phyloP scores from a whole-genome alignment of 768 basidiomycete genomes.

The Nidula microcarpa region DNA sequence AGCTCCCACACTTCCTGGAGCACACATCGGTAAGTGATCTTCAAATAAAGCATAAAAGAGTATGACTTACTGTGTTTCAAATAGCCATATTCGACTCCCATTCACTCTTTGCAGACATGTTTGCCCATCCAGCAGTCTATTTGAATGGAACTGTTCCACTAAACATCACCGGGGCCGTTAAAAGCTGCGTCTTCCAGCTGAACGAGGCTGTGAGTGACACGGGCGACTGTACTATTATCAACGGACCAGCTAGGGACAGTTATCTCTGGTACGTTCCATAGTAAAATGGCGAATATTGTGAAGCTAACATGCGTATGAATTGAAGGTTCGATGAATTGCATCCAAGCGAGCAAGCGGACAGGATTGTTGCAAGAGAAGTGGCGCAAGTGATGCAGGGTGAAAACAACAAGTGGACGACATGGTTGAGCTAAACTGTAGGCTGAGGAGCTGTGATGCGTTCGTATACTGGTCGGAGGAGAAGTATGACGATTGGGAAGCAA shows the following conservation, averaged over 20 bases:
- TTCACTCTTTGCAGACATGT: constrained; percentile 58
- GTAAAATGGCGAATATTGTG: not conserved
- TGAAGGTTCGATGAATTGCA: constrained; percentile 57
- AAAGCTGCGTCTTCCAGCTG: constrained; percentile 23
- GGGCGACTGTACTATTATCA: constrained; percentile 28
- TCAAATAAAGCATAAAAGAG: not conserved
- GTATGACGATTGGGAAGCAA: too few relatives aligned
- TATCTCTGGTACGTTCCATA: constrained; percentile 48
- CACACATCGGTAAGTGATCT: constrained; percentile 50
- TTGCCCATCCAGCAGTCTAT: constrained; percentile 44
- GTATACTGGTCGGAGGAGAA: not conserved
- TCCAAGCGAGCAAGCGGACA: constrained; percentile 55
- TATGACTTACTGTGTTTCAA: not conserved
- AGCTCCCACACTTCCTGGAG: constrained; percentile 43
- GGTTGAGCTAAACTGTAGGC: constrained; percentile 34
- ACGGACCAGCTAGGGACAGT: constrained; percentile 49
- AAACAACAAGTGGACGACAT: constrained; percentile 42
- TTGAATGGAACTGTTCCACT: constrained; percentile 49
- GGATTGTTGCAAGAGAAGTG: constrained; percentile 51
- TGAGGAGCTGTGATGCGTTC: not conserved
- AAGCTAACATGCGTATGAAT: not conserved
- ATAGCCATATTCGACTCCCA: constrained; percentile 61
- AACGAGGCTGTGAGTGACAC: constrained; percentile 18
- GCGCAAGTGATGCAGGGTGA: constrained; percentile 41
- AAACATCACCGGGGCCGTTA: constrained; percentile 36